phyloP scores from a whole-genome alignment of 441 rosid species.

The Eutrema salsugineum region DNA sequence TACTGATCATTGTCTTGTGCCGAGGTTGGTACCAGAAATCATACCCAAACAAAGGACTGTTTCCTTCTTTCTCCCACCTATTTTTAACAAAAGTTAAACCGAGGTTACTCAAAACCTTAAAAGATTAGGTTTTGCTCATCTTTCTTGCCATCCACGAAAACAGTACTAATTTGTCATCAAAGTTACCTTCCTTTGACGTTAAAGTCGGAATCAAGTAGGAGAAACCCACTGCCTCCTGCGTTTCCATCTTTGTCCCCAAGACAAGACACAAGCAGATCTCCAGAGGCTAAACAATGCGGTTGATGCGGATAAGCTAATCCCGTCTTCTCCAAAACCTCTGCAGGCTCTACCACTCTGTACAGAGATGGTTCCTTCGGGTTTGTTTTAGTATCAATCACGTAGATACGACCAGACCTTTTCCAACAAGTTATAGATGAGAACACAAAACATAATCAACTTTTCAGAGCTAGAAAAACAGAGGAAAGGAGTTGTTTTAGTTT shows the following conservation, averaged over 20 bases:
- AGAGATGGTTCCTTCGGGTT: too few relatives aligned
- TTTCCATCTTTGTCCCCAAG: conserved; percentile 87
- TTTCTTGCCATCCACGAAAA: background rate
- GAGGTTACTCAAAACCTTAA: background rate
- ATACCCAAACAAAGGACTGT: conserved; percentile 72
- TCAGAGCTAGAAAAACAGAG: background rate
- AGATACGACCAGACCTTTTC: conserved; percentile 68
- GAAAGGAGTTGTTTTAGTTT: background rate
- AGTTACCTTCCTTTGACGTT: too few relatives aligned
- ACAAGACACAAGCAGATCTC: conserved; percentile 80
- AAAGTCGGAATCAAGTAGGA: conserved; percentile 81
- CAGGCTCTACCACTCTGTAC: conserved; percentile 68
- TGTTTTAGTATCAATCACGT: conserved; percentile 51
- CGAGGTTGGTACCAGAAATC: conserved; percentile 96
- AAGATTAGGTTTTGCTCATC: background rate
- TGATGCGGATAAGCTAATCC: conserved; percentile 90
- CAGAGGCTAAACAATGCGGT: conserved; percentile 79
- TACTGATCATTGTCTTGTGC: conserved; percentile 81
- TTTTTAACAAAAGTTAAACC: too few relatives aligned
- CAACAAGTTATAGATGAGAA: background rate
- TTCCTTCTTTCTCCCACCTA: conserved; percentile 86
- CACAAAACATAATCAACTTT: background rate
- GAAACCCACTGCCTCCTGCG: conserved; percentile 83
- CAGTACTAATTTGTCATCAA: conserved; percentile 55
- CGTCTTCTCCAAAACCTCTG: conserved; percentile 62